Base-by-base conservation (phyloP, 371 early-diverging fungal species). In the Massospora cicadina region DNA sequence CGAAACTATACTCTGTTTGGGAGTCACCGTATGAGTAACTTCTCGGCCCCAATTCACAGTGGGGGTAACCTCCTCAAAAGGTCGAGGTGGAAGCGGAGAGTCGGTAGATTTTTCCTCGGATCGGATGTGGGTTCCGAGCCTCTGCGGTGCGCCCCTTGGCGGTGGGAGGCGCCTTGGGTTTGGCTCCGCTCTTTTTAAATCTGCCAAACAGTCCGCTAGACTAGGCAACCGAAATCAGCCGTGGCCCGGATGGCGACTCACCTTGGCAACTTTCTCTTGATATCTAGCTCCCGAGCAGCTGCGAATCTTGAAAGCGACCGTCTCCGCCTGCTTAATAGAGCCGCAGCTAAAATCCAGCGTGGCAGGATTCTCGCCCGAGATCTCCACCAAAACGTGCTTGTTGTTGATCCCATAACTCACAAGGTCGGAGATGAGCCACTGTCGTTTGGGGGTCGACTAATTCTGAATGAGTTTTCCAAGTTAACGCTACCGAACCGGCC, bases 21-120 rank as follows among this genome's bases (percentile, higher is more conserved):
- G 70, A 27, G 66, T 69, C 31, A 75, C 74, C 28, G 73, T 74
- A 17, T 71, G 68, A 3, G 71, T 71, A 3, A 55, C 59, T 28
- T 75, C 67, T 60, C 70, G 64, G 10, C 63, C 55, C 13, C 63
- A 54, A 26, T 68, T 61, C 13, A 66, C 67, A n/a, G 67, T 63
- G 32, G 63, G 64, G 31, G 24, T 23, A 10, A 17, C 24, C 32
- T 72, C 71, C 25, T 71, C 63, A 1, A n/a, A 63, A 2, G 28
- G 43, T 17, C 58, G 25, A 30, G 65, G 31, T n/a, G 43, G 65
- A 17, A 69, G 67, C 55, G 69, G 71, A 25, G 75, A 70, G 0
- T 72, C 61, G 10, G 63, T 32, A 26, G n/a, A 26, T 21, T 17
- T 17, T 25, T 12, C 55, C 55, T 33, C 0, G n/a, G 3, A 54